phyloP scores from a whole-genome alignment of 768 basidiomycete genomes.

The Hygrophoropsis aurantiaca region DNA sequence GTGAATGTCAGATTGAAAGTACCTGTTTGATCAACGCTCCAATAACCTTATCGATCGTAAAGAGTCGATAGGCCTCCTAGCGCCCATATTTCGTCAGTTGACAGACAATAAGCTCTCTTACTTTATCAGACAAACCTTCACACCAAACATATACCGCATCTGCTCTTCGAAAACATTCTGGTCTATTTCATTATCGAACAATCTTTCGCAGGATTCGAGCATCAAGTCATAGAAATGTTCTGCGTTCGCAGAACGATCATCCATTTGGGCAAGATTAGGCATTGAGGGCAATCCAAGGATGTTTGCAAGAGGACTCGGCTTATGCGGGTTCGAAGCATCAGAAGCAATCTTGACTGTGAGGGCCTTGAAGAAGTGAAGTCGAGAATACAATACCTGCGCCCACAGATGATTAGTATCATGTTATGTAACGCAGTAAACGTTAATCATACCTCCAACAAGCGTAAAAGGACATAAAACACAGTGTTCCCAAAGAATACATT shows the following conservation, averaged over 20 bases:
- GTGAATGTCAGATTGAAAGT: constrained; percentile 12
- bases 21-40: constrained; percentile 90
- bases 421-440: no score
- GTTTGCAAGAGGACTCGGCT: constrained; percentile 14
- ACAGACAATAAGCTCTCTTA: no score
- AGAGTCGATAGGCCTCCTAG: constrained; percentile 82
- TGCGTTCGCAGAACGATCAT: constrained; percentile 43
- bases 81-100: no score
- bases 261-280: constrained; percentile 26
- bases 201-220: constrained; percentile 81
- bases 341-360: constrained; percentile 51
- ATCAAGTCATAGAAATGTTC: constrained; percentile 80
- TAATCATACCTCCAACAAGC: constrained; percentile 86
- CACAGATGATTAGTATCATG: no score
- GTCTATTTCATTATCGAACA: constrained; percentile 94
- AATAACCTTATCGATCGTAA: constrained; percentile 92
- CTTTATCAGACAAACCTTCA: constrained; percentile 65
- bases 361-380: constrained; percentile 78
- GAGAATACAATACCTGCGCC: constrained; percentile 74
- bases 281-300: constrained; percentile 29
- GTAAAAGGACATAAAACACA: constrained; percentile 80
- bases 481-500: constrained; percentile 87
- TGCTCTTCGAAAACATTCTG: constrained; percentile 87
- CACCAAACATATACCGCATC: constrained; percentile 84
- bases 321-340: constrained; percentile 9